Base-by-base conservation (phyloP, 2,329 filamentous ascomycete species). In the Phialocephala sp. region DNA sequence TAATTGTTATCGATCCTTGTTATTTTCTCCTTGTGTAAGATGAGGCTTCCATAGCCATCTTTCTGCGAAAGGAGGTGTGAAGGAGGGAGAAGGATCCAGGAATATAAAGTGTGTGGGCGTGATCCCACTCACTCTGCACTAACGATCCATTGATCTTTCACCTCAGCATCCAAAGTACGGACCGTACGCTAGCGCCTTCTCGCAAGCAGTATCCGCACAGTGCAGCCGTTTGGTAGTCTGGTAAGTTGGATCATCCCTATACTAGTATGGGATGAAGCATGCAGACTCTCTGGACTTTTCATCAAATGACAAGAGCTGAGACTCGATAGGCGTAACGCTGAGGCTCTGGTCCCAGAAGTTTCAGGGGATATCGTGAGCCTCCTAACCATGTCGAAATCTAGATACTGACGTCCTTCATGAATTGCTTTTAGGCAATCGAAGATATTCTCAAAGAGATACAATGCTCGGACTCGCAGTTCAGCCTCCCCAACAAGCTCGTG, bases 391-490 rank as follows among this genome's bases (percentile, higher is more conserved):
- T 22, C 35, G 36, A 37, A 41, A 39, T 14, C 35, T 18, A 37
- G 35, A 59, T 27, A 12, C 41, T 45, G 11, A 59, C 22, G 22
- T 1, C 47, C 59, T 58, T 18, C 39, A 54, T 12, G 56, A 32
- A 57, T 55, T 65, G 50, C 60, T 55, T 59, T 47, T 56, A 59
- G 58, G 58, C 63, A 60, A 61, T 27, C 39, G 41, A 20, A 35
- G 57, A 65, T 58, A 58, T 55, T 47, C 35, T 41, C 65, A 59
- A 55, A 35, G 50, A 43, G 45, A 62, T 52, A 68, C 27, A 20
- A 66, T 71, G 72, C 62, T 73, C 14, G 65, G 59, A 45, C 59
- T 76, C 18, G 72, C 70, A 47, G 71, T 75, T 54, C 74, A 75
- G 62, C 74, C 74, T 52, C 69, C 72, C 22, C 62, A 64, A n/a